Percentiles rank a stretch among this genome's conserved stretches.
Evolutionary conservation across 345 rosid genomes (phyloP).

Genomic region (Combretum micranthum): DNA sequence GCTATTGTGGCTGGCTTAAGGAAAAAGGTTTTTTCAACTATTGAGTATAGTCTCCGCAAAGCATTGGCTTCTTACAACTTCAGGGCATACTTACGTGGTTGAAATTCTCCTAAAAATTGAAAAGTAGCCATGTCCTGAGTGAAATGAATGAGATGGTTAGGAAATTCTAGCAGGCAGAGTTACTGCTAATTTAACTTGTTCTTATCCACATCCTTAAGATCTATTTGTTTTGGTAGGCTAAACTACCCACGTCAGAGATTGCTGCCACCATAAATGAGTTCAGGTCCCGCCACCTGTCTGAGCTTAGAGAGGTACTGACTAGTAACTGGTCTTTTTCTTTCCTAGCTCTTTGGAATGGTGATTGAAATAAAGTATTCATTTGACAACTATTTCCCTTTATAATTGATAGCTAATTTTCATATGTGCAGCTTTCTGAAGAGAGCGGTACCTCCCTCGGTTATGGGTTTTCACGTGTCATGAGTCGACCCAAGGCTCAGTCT

Average conservation of each 20-base stretch:
- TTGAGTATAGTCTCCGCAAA: too few relatives aligned
- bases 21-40: too few relatives aligned
- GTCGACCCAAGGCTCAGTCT: conserved; percentile 44
- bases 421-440: conserved; percentile 66
- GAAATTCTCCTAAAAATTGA: too few relatives aligned
- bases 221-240: conserved; percentile 42
- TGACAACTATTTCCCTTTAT: neutral
- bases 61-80: too few relatives aligned
- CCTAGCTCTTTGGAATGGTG: neutral
- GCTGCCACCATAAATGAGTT: conserved; percentile 86
- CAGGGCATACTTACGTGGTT: too few relatives aligned
- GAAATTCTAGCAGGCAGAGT: too few relatives aligned
- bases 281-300: conserved; percentile 91
- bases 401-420: neutral
- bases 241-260: conserved; percentile 89
- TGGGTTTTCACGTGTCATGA: conserved; percentile 66
- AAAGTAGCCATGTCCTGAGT: too few relatives aligned
- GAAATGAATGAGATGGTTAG: too few relatives aligned
- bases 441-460: conserved; percentile 95
- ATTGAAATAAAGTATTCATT: neutral
- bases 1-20: neutral
- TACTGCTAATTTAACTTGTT: too few relatives aligned
- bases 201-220: neutral
- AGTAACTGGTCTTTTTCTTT: conserved; percentile 4
- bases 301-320: conserved; percentile 78